Evolutionary conservation across 768 basidiomycete genomes (phyloP), one percentile per base, ranked within the genome.

Genomic region (Boletus fagicola): DNA sequence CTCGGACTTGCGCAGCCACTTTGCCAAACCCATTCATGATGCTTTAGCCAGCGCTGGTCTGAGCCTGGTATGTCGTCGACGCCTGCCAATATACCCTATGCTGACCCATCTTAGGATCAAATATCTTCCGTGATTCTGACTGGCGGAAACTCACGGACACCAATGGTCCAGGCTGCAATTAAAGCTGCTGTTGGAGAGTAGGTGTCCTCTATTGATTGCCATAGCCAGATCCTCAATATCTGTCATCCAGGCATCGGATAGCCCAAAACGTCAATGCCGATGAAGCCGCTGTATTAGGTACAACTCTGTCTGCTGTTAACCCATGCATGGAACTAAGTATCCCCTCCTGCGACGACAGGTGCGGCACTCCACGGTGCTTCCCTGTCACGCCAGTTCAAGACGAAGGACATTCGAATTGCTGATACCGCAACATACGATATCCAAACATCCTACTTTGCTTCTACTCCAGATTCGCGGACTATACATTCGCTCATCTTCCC

Each of bases 231-330:
- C 5, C 15, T 59, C 55, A 50, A 57, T 48, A 22, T 45, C 22
- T 46, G 26, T 56, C 16, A 16, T 52, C 16, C 51, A 89, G 86
- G 47, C 83, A 87, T 51, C 92, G 91, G 73, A 88, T 98, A 56
- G 92, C 96, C 6, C 80, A 88, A 67, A 98, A 98, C 63, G 92
- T 99, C 59, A 98, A 99, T 70, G 88, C 96, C 0, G 97, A 98
- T 69, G 97, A 99, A 75, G 92, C 94, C 0, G 91, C 90, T 26
- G 96, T 98, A 20, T 82, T 99, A 44, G 94, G 89, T 79, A 70
- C 22, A 63, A 49, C 24, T 8, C 8, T 22, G 16, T 58, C 24
- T 52, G 18, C 3, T 45, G 49, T 56, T 56, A 38, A 43, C 2
- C 16, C 1, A 33, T 46, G 30, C 22, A n/a, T 53, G 30, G 28